Base-by-base conservation (phyloP, 306 rosid species). In the Heteromeles arbutifolia region DNA sequence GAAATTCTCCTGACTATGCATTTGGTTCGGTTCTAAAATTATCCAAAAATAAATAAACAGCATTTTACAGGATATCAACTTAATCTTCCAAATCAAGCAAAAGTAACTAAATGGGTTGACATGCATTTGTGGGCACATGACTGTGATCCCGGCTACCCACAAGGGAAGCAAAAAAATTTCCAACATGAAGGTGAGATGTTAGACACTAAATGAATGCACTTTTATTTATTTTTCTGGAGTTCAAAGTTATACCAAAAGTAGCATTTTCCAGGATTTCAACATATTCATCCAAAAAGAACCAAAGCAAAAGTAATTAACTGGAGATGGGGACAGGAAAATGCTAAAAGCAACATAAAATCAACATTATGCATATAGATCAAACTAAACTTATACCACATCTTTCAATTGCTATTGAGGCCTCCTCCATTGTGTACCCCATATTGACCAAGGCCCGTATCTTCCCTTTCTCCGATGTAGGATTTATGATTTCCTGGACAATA, bases 391-490 rank as follows among this genome's bases (percentile, higher is more conserved):
- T 63, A 92, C 99, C 99, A 69, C 93, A 92, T 92, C 99, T 90
- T 74, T 92, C 90, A 14, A 92, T 57, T 53, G 99, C 99, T 34
- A 74, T 45, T 58, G 88, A 83, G 78, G 93, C 98, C 83, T 89
- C 99, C 3, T 80, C 82, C 54, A 19, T 74, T 24, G 85, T 32
- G 81, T 78, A 92, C 24, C 99, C 99, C 99, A 96, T 92, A 22
- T 78, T 82, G 74, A 88, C 84, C 77, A 96, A 86, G 63, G 86
- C 1, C 75, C 22, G n/a, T 24, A 88, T 80, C 58, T 56, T 77
- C 72, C 76, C 87, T 59, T 75, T 76, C 54, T 73, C 84, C 64
- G 88, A 84, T 70, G 62, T 72, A 50, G 87, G 69, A 79, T 77
- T 82, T 52, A 62, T 71, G 18, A 83, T 65, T 75, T 77, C 92